Base-by-base conservation (phyloP, 306 rosid genomes). In the Glycine soja region DNA sequence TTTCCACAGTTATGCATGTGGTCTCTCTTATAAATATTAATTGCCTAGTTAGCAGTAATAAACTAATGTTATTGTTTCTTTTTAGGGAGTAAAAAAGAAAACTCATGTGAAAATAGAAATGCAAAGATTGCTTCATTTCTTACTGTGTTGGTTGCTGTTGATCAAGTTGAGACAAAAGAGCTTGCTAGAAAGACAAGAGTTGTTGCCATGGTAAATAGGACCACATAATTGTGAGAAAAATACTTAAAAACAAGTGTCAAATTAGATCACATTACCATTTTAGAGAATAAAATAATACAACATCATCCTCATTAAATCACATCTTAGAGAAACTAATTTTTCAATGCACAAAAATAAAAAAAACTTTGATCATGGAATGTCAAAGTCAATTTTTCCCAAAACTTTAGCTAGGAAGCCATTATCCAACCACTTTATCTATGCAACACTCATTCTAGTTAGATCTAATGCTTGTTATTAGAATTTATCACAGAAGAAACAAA, bases 131-230 rank as follows among this genome's bases (percentile, higher is more conserved):
- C 51, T 76, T 58, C 74, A 80, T 72, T 81, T 84, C 97, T 90
- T 88, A 91, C 97, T 76, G 91, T 63, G 92, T 82, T 83, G 97
- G 71, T 81, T 88, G 97, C 74, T 82, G 90, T 67, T 69, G 89
- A 79, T 89, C 89, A 81, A 85, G 75, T 85, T 87, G 93, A 30
- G 94, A 83, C 87, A 90, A 68, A 68, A 88, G 93, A 58, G 88
- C 80, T 86, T 88, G 94, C 87, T 87, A 90, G 77, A 91, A 70
- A 62, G 96, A 81, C 81, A 89, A 40, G 71, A 93, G 86, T 88
- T 82, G 88, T 94, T 91, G 94, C 89, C 77, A 80, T 62, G 47
- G 75, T 15, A 40, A 47, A 72, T 30, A 68, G 57, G 9, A 75
- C 43, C 34, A 70, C 4, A 34, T 12, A 43, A 52, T 75, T 14